These are phyloP conservation scores for Auriculariales sp. DNA, from an alignment of 768 basidiomycete species.

Conservation along the genomic window DNA sequence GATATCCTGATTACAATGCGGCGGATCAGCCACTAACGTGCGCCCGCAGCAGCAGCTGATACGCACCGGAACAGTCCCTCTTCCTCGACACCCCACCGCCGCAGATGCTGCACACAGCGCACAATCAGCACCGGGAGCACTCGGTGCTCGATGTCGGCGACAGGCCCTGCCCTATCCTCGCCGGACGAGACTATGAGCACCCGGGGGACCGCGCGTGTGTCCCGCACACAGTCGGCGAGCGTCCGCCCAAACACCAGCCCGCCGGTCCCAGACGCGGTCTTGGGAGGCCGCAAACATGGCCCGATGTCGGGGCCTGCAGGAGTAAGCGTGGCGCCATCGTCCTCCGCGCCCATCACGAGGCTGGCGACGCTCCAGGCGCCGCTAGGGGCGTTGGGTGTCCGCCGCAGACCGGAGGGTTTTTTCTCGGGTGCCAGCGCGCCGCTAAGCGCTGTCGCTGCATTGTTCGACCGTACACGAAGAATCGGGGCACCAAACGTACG, in stretches of 20 bases:
- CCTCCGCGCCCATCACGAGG: slow-evolving; percentile 10
- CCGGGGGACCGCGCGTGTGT: slow-evolving; percentile 32
- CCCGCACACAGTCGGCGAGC: slow-evolving; percentile 36
- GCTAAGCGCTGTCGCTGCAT: too few species aligned
- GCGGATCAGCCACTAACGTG: slow-evolving; percentile 1
- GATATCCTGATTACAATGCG: slow-evolving; percentile 65
- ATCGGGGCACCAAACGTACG: slow-evolving; percentile 27
- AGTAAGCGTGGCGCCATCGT: slow-evolving; percentile 18
- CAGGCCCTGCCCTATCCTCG: too few species aligned
- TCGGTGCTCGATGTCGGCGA: slow-evolving; percentile 24
- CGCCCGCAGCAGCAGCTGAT: neutral
- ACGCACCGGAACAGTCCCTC: slow-evolving; percentile 75
- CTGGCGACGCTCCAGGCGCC: slow-evolving; percentile 41
- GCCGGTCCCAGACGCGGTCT: slow-evolving; percentile 20
- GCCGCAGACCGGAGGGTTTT: slow-evolving; percentile 24
- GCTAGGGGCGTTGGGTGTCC: slow-evolving; percentile 49
- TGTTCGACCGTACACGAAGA: slow-evolving; percentile 16
- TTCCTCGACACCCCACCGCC: slow-evolving; percentile 73
- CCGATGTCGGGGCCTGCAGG: slow-evolving; percentile 39
- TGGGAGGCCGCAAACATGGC: slow-evolving; percentile 37
- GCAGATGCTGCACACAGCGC: slow-evolving; percentile 68
- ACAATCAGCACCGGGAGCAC: slow-evolving; percentile 62
- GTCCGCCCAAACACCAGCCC: slow-evolving; percentile 58
- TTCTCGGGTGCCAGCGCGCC: too few species aligned
- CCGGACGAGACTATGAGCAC: too few species aligned